A percentile compares a stretch with the other conserved stretches of the same genome.
phyloP scores from a whole-genome alignment of 2,329 filamentous ascomycete species.

The Cytospora piceicola region DNA sequence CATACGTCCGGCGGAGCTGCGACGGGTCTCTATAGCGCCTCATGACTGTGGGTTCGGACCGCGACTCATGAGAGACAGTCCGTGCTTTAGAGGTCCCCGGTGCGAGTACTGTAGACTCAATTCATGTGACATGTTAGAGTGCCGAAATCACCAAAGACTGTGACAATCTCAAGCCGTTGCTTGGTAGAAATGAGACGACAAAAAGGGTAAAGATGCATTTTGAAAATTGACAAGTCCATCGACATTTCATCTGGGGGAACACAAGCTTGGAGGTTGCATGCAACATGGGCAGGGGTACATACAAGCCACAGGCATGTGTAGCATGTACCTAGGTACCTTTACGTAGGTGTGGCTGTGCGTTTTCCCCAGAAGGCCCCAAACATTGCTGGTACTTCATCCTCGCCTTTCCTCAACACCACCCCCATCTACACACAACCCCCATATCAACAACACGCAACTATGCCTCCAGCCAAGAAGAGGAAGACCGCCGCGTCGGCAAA shows the following conservation, averaged over 20 bases:
- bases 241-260: background rate
- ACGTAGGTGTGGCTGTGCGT: background rate
- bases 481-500: slow-evolving; percentile 34
- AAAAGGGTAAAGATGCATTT: background rate
- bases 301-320: background rate
- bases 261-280: slow-evolving; percentile 10
- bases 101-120: background rate
- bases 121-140: background rate
- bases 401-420: background rate
- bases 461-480: slow-evolving; percentile 41
- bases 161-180: background rate
- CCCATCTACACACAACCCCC: slow-evolving; percentile 13
- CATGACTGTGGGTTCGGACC: slow-evolving; percentile 17
- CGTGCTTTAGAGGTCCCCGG: slow-evolving; percentile 9
- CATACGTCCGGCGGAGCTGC: slow-evolving; percentile 8
- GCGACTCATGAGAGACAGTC: slow-evolving; percentile 21
- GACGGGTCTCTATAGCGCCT: slow-evolving; percentile 20
- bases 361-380: background rate
- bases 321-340: background rate
- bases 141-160: background rate
- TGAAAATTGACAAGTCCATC: slow-evolving; percentile 2
- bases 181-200: background rate
- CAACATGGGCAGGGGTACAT: background rate
- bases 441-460: slow-evolving; percentile 27
- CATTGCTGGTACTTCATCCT: background rate